phyloP scores from a whole-genome alignment of 129 eudicot genomes.

The Tagetes patula region DNA sequence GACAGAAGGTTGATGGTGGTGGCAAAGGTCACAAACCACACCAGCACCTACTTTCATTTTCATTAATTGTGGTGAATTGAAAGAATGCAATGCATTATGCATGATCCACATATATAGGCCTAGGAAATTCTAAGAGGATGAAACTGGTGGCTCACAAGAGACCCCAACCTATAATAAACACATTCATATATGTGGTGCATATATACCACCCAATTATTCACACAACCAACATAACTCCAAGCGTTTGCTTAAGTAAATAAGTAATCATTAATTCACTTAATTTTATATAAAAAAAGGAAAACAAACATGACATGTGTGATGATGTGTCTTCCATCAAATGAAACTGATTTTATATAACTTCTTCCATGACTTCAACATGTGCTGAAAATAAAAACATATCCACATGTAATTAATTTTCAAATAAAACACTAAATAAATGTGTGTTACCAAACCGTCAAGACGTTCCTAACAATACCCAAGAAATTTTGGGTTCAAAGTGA shows the following conservation, averaged over 20 bases:
- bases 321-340: neutral
- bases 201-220: conserved; percentile 1
- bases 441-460: too few relatives aligned
- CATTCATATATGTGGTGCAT: conserved; percentile 19
- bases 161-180: neutral
- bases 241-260: neutral
- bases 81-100: too few relatives aligned
- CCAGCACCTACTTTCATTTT: conserved; percentile 1
- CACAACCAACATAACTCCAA: conserved; percentile 9
- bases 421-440: too few relatives aligned
- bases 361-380: neutral
- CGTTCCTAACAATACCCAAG: too few relatives aligned
- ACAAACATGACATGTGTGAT: neutral
- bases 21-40: conserved; percentile 25
- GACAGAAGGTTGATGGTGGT: conserved; percentile 21
- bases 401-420: neutral
- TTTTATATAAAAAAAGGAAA: neutral
- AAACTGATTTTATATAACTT: neutral
- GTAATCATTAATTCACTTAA: neutral
- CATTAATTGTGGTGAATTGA: too few relatives aligned
- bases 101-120: too few relatives aligned
- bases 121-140: neutral
- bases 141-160: conserved; percentile 23
- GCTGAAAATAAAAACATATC: neutral
- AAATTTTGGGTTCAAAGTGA: too few relatives aligned